Percentiles rank a stretch among this genome's conserved stretches.
Conservation (phyloP, 495 filamentous ascomycete genomes). For the Collariella sp. region DNA sequence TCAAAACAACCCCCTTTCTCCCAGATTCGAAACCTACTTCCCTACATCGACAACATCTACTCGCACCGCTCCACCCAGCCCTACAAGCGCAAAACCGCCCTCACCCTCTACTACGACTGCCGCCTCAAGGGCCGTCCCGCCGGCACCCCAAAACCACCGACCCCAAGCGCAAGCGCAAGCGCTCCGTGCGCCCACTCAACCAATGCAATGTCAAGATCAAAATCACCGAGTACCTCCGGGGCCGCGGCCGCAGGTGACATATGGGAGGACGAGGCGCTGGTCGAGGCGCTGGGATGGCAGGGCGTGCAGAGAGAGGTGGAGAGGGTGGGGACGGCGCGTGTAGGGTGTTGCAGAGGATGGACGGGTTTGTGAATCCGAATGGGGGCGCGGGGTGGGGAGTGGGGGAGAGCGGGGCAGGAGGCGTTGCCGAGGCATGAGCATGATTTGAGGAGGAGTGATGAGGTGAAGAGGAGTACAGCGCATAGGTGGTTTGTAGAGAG, state of each 20-base stretch:
- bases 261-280: too few relatives aligned
- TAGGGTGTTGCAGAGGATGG: slow-evolving; percentile 68
- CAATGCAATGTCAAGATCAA: slow-evolving; percentile 91
- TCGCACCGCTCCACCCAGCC: slow-evolving; percentile 81
- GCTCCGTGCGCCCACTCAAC: slow-evolving; percentile 64
- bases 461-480: slow-evolving; percentile 78
- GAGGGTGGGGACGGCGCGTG: slow-evolving; percentile 42
- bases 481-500: slow-evolving; percentile 56
- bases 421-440: slow-evolving; percentile 55
- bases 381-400: slow-evolving; percentile 66
- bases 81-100: slow-evolving; percentile 76
- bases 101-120: slow-evolving; percentile 88
- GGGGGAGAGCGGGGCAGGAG: slow-evolving; percentile 50
- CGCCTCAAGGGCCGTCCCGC: slow-evolving; percentile 77
- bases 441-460: slow-evolving; percentile 68
- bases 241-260: too few relatives aligned
- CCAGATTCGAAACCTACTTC: slow-evolving; percentile 78
- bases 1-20: not conserved
- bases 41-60: slow-evolving; percentile 86
- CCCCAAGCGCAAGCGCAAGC: slow-evolving; percentile 83
- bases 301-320: not conserved
- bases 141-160: slow-evolving; percentile 75
- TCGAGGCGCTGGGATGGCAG: slow-evolving; percentile 15
- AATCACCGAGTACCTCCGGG: slow-evolving; percentile 71
- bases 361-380: slow-evolving; percentile 32